A percentile compares a stretch with the other conserved stretches of the same genome.
phyloP scores from a whole-genome alignment of 225 moss, liverwort and hornwort genomes.

The Physcomitrellopsis africana region DNA sequence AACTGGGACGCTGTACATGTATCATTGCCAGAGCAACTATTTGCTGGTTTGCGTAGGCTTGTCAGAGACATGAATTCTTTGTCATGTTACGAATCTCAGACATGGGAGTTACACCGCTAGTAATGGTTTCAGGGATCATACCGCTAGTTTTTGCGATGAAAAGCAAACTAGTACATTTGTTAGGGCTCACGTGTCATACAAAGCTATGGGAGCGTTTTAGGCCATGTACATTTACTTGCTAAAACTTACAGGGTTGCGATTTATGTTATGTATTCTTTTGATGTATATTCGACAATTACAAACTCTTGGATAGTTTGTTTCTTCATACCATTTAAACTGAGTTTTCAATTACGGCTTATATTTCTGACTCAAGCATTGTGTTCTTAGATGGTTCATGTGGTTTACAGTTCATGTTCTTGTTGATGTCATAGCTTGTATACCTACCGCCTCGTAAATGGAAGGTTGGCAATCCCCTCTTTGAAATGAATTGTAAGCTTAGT shows the following conservation, averaged over 20 bases:
- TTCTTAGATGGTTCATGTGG: too few species aligned
- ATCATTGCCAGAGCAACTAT: slow-evolving; percentile 1
- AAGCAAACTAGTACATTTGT: not conserved
- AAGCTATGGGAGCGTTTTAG: not conserved
- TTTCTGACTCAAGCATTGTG: too few species aligned
- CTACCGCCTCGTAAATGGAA: too few species aligned
- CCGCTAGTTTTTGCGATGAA: slow-evolving; percentile 6
- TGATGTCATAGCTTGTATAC: too few species aligned
- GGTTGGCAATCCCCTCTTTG: too few species aligned
- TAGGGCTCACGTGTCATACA: not conserved
- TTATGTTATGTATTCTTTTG: not conserved
- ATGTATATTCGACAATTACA: not conserved
- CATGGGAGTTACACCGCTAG: not conserved
- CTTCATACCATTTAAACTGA: not conserved
- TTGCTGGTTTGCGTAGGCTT: slow-evolving; percentile 1
- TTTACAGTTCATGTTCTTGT: too few species aligned
- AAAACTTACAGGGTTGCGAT: slow-evolving; percentile 3
- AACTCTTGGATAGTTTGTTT: not conserved
- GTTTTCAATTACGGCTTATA: too few species aligned
- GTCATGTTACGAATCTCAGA: not conserved
- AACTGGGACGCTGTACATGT: not conserved
- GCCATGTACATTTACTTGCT: not conserved
- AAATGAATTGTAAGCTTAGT: too few species aligned
- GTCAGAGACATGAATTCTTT: not conserved
- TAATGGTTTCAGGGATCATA: not conserved